Evolutionary conservation across 495 filamentous ascomycete species (phyloP).

Genomic region (Cladorrhinum samala): DNA sequence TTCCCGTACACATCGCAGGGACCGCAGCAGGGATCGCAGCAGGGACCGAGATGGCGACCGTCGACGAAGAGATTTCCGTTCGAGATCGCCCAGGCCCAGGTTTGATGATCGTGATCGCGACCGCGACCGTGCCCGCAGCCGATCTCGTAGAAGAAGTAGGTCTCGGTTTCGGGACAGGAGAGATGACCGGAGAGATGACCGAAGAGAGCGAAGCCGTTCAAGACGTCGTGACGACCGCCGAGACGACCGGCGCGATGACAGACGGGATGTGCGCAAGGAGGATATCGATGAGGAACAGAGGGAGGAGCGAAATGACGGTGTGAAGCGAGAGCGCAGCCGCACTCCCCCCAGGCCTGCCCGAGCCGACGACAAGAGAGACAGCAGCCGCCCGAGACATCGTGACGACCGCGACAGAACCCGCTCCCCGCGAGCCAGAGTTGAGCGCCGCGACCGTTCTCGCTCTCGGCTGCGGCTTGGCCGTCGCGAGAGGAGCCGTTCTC

Average conservation of each 20-base stretch:
- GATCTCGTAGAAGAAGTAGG: conserved; percentile 17
- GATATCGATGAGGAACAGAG: conserved; percentile 13
- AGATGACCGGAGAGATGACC: conserved; percentile 31
- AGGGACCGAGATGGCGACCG: conserved; percentile 21
- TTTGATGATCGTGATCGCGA: conserved; percentile 15
- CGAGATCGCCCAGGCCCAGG: conserved; percentile 19
- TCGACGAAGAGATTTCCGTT: conserved; percentile 17
- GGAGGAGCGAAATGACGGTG: conserved; percentile 20
- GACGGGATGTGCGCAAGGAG: conserved; percentile 11
- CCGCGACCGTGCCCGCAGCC: no score
- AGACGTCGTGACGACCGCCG: conserved; percentile 21
- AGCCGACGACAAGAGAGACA: conserved; percentile 25
- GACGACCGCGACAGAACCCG: conserved; percentile 24
- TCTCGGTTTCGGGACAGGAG: conserved; percentile 20
- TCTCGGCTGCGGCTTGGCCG: conserved; percentile 18
- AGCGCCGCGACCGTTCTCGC: conserved; percentile 26
- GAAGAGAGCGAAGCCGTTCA: conserved; percentile 39
- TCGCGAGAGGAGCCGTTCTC: conserved; percentile 22
- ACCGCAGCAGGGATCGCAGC: conserved; percentile 24
- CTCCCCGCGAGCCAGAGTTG: conserved; percentile 21
- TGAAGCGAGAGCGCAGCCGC: conserved; percentile 22
- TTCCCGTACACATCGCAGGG: conserved; percentile 28
- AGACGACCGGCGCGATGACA: conserved; percentile 17
- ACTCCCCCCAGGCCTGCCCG: conserved; percentile 29
- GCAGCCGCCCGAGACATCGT: conserved; percentile 30